These are phyloP conservation scores for Tetrapisispora iriomotensis DNA, from an alignment of 805 yeast species.

Conservation along the genomic window DNA sequence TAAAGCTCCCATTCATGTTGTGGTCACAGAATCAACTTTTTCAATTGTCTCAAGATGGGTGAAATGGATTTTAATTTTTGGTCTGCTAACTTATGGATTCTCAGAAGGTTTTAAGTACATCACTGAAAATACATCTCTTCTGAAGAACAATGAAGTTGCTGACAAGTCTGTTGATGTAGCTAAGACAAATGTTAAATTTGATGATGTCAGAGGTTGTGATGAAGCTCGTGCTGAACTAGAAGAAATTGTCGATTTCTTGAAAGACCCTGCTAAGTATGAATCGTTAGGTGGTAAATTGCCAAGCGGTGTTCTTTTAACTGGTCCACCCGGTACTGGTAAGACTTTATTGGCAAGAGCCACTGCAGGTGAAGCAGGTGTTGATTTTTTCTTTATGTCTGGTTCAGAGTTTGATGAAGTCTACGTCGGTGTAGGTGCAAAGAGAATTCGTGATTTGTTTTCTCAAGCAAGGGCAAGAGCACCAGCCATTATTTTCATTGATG, in stretches of 20 bases:
- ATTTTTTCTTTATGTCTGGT: slow-evolving; percentile 97
- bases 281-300: slow-evolving; percentile 96
- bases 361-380: slow-evolving; percentile 98
- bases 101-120: slow-evolving; percentile 67
- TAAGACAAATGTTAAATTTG: slow-evolving; percentile 76
- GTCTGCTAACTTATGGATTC: slow-evolving; percentile 71
- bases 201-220: slow-evolving; percentile 95
- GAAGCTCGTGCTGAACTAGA: slow-evolving; percentile 96
- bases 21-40: slow-evolving; percentile 76
- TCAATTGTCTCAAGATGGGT: slow-evolving; percentile 77
- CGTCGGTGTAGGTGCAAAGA: slow-evolving; percentile 98
- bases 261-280: slow-evolving; percentile 92
- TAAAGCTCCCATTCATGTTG: slow-evolving; percentile 85
- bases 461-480: slow-evolving; percentile 95
- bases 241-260: slow-evolving; percentile 94
- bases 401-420: slow-evolving; percentile 96
- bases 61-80: slow-evolving; percentile 78
- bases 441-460: slow-evolving; percentile 86
- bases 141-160: slow-evolving; percentile 60
- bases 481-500: slow-evolving; percentile 94
- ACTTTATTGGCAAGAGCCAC: slow-evolving; percentile 94
- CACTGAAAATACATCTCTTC: slow-evolving; percentile 59
- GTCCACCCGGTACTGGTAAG: slow-evolving; percentile 99
- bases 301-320: slow-evolving; percentile 91
- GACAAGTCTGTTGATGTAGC: slow-evolving; percentile 78